Conservation (phyloP, 495 filamentous ascomycete genomes). For the Peziza echinospora region DNA sequence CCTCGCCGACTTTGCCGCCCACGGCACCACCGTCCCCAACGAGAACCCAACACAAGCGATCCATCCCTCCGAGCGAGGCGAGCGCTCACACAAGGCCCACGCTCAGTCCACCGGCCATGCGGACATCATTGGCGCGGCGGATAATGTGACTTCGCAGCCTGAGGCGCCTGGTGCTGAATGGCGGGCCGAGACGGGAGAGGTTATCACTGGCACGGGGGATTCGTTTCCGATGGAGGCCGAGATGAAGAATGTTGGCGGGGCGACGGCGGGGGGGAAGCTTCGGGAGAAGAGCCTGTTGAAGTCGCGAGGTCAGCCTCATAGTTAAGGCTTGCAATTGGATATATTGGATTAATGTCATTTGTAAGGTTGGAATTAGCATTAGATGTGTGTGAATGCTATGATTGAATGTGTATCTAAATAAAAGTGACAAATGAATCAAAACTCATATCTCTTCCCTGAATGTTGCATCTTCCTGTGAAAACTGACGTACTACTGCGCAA, state of each 20-base stretch:
- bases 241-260: conserved; percentile 3
- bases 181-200: conserved; percentile 2
- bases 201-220: conserved; percentile 3
- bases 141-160: not conserved
- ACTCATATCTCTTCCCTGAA: no score
- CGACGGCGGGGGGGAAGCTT: conserved; percentile 5
- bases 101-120: not conserved
- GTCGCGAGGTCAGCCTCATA: no score
- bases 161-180: not conserved
- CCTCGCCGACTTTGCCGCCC: conserved; percentile 4
- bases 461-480: no score
- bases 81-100: not conserved
- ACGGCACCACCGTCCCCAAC: conserved; percentile 7
- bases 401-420: no score
- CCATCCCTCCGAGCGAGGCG: not conserved
- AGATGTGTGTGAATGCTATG: no score
- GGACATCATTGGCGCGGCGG: conserved; percentile 1
- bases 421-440: no score
- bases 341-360: no score
- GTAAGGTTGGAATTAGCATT: no score
- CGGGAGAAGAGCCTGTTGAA: not conserved
- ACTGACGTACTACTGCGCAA: no score
- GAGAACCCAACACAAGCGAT: conserved; percentile 1
- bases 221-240: conserved; percentile 3
- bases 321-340: no score